phyloP scores from a whole-genome alignment of 371 early-diverging fungal genomes.

The Quaeritorhiza haematococci region DNA sequence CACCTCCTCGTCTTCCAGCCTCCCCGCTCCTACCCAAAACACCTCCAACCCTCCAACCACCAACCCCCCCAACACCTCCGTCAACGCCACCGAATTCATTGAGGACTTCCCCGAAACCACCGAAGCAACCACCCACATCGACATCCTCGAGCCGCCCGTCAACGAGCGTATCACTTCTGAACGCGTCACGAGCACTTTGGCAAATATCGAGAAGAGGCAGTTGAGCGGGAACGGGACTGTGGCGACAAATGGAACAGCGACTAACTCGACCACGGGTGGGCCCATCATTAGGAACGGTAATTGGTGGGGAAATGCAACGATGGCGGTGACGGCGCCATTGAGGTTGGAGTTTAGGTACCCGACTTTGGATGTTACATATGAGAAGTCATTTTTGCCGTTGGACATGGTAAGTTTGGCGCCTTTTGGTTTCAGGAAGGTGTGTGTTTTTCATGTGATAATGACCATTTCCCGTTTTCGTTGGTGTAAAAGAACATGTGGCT shows the following conservation, averaged over 20 bases:
- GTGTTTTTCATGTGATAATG: not conserved
- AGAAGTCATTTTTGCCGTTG: constrained; percentile 30
- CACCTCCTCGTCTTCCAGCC: too few relatives aligned
- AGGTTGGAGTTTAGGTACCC: constrained; percentile 27
- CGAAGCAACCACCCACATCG: constrained; percentile 4
- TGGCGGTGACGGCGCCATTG: not conserved
- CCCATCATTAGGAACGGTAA: too few relatives aligned
- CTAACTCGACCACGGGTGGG: too few relatives aligned
- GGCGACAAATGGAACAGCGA: too few relatives aligned
- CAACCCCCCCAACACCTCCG: not conserved
- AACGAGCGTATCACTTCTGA: too few relatives aligned
- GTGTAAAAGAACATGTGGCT: constrained; percentile 46
- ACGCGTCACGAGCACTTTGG: too few relatives aligned
- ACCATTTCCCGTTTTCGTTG: constrained; percentile 2
- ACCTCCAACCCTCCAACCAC: not conserved
- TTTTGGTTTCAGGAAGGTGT: not conserved
- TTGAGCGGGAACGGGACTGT: too few relatives aligned
- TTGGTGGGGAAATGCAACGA: not conserved
- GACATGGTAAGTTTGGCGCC: constrained; percentile 28
- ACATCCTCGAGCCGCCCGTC: not conserved
- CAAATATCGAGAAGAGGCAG: too few relatives aligned
- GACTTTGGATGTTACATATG: constrained; percentile 29
- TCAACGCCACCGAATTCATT: not conserved
- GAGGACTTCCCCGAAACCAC: constrained; percentile 9
- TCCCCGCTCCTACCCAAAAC: too few relatives aligned